These are phyloP conservation scores for Sclerotiophoma versabilis DNA, from an alignment of 2,329 filamentous ascomycete species.

Conservation along the genomic window DNA sequence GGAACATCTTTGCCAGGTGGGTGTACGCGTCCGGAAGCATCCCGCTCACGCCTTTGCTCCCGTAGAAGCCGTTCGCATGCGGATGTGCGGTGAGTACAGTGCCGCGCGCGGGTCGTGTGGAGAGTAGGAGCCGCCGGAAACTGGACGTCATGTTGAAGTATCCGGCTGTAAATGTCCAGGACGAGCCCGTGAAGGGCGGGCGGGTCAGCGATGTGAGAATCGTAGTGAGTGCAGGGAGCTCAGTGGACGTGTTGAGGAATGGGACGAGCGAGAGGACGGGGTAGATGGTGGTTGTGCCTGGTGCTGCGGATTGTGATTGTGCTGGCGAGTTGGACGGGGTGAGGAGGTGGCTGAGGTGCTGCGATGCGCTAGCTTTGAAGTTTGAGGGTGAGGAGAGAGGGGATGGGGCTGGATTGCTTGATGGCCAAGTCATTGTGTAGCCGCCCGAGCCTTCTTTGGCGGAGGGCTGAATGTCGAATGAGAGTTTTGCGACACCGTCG, in stretches of 20 bases:
- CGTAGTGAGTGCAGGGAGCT: conserved; percentile 80
- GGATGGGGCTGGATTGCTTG: conserved; percentile 74
- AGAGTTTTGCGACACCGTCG: conserved; percentile 76
- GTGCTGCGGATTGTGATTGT: conserved; percentile 25
- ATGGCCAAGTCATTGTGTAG: conserved; percentile 74
- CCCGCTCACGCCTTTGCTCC: conserved; percentile 84
- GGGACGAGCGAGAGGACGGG: conserved; percentile 88
- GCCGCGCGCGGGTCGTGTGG: conserved; percentile 72
- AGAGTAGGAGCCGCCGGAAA: conserved; percentile 79
- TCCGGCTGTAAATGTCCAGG: conserved; percentile 96
- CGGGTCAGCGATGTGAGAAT: conserved; percentile 75
- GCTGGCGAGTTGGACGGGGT: conserved; percentile 54
- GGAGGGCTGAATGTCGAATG: conserved; percentile 77
- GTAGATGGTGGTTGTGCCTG: conserved; percentile 70
- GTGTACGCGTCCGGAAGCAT: conserved; percentile 93
- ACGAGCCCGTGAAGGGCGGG: conserved; percentile 70
- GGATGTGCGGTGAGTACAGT: conserved; percentile 92
- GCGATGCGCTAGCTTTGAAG: conserved; percentile 75
- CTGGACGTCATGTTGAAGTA: conserved; percentile 97
- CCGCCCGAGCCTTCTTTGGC: conserved; percentile 55
- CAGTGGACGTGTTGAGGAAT: conserved; percentile 84
- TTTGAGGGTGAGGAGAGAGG: conserved; percentile 73
- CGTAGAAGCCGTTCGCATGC: conserved; percentile 94
- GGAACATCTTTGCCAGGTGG: conserved; percentile 81
- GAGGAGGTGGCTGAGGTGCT: conserved; percentile 71